Conservation (phyloP, 2,329 filamentous ascomycete species). For the Colletotrichum siamense region DNA sequence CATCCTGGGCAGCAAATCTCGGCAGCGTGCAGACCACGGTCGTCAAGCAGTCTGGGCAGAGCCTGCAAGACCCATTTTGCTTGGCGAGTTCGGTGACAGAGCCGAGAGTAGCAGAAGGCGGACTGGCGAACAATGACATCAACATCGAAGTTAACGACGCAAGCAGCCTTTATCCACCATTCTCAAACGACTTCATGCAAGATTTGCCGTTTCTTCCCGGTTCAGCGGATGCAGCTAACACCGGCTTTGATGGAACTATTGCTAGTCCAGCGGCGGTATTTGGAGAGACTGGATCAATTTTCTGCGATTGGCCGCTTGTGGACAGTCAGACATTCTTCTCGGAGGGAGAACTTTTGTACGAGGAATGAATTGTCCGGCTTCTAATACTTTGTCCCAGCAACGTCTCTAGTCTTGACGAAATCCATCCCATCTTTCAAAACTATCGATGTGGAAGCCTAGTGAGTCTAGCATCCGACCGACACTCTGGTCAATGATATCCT, state of each 20-base stretch:
- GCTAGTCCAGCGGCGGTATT: background rate
- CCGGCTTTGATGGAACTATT: background rate
- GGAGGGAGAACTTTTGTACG: background rate
- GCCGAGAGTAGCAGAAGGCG: background rate
- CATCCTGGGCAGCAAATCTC: background rate
- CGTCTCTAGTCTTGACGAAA: background rate
- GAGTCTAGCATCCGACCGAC: slow-evolving; percentile 52
- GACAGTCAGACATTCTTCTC: background rate
- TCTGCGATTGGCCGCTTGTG: background rate
- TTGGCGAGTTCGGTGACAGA: background rate
- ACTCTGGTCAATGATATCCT: slow-evolving; percentile 49
- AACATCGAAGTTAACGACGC: background rate
- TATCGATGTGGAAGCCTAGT: slow-evolving; percentile 44
- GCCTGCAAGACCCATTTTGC: background rate
- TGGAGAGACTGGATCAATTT: background rate
- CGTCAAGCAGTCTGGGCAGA: background rate
- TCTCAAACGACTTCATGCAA: background rate
- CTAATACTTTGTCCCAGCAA: background rate
- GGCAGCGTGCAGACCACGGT: background rate
- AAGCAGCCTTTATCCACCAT: background rate
- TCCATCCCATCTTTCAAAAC: slow-evolving; percentile 45
- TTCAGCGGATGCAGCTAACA: background rate
- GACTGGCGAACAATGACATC: background rate
- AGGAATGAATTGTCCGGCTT: background rate
- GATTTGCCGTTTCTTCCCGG: background rate